Evolutionary conservation across 1,284 basidiomycete genomes (phyloP), one percentile per base, ranked within the genome.

Genomic region (Fereydounia khargensis): DNA sequence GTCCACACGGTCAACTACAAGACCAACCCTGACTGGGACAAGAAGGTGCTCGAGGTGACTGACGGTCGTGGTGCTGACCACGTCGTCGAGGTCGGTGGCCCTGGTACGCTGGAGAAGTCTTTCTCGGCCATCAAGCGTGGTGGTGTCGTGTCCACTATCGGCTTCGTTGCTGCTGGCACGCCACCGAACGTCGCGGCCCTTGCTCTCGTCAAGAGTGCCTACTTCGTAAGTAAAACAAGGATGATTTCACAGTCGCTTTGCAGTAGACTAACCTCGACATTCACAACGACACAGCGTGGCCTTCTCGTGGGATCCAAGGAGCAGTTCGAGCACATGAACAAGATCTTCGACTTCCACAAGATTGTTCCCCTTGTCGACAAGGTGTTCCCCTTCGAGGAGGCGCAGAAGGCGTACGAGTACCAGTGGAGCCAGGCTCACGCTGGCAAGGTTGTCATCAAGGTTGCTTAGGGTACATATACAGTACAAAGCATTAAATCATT

Each of bases 291-390:
- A 33, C 17, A 77, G 20, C 68, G 77, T 2, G 80, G 80, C 19
- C 74, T 80, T 37, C 63, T 77, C 8, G 55, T 80, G 11, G 68
- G 67, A 5, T 69, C 73, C 14, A 62, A 75, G 3, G 68, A 74
- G 23, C 77, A 78, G 74, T 81, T 82, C 41, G 75, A 78, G 38
- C 76, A 79, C 41, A 79, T 82, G 79, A 80, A 79, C 61, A 74
- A 74, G 34, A 69, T 81, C 19, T 68, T 84, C 24, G 58, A 63
- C 16, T 78, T 74, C 3, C 75, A 78, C 20, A 56, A 68, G 24
- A 80, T 91, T 53, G 79, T 83, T 1, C 89, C 81, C 1, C 72
- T 81, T 20, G 65, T 83, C 18, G 80, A 83, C 73, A 81, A 78
- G 60, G 79, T 82, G 0, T 83, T 83, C 68, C 34, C 72, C 8